Evolutionary conservation across 805 yeast species (phyloP), one percentile per base, ranked within the genome.

Genomic region (Kodamaea kaohsiungensis): DNA sequence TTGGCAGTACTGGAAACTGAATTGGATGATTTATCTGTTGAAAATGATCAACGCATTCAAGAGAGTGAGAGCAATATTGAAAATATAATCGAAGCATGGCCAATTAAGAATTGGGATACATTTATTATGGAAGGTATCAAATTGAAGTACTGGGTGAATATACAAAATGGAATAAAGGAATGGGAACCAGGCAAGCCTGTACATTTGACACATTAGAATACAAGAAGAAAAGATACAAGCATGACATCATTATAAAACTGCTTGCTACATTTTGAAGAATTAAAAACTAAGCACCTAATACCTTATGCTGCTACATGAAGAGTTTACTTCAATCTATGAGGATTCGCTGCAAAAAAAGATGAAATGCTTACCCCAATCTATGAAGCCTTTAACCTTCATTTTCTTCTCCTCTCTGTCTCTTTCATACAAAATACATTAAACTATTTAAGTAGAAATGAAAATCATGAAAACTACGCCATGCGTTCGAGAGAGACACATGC

Each of bases 91-190:
- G 55, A 59, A 1, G 58, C 75, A n/a, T 48, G 53, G 51, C 65
- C 66, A 1, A 54, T 70, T 3, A 15, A 46, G 12, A 78, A 86
- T 47, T 83, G 84, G 75, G 82, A 83, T 9, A 63, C 68, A 0
- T 87, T 93, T 12, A 84, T 87, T 49, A 70, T 79, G 52, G 85
- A 84, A 56, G 86, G 96, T 0, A 82, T 91, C 19, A 82, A 81
- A 58, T 72, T 93, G 57, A 89, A 89, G 67, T 93, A 91, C 66
- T 91, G 97, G 96, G 77, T 78, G 48, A 92, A 89, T 65, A 83
- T 93, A 35, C 83, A 83, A 48, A 80, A 80, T 42, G 91, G 90
- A 5, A 79, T 91, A 45, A 84, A 82, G 68, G 91, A 87, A 48
- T 87, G 95, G 93, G 87, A 85, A 59, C 83, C 86, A 0, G 90